Evolutionary conservation across 1,284 basidiomycete genomes (phyloP).

Genomic region (Cutaneotrichosporon daszewskae): DNA sequence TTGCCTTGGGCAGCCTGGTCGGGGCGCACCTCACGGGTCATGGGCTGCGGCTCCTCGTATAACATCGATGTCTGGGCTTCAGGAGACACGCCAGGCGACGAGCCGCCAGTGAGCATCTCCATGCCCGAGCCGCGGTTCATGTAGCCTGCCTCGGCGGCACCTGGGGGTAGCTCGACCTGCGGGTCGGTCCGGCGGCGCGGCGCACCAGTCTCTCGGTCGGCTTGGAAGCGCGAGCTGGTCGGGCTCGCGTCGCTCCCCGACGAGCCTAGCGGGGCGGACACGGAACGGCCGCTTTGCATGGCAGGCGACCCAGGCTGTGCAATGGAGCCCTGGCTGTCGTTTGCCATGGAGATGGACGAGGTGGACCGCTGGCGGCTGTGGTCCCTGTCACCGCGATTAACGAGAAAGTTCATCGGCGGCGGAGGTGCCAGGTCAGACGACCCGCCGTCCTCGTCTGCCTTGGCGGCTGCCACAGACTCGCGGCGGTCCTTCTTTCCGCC

Average conservation of each 20-base stretch:
- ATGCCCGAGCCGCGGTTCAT: constrained; percentile 15
- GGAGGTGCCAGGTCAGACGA: constrained; percentile 62
- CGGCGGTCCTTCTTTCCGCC: constrained; percentile 48
- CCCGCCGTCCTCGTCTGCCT: constrained; percentile 42
- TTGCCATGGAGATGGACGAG: constrained; percentile 30
- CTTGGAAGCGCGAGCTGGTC: constrained; percentile 35
- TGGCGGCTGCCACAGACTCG: constrained; percentile 58
- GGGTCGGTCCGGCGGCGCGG: constrained; percentile 12
- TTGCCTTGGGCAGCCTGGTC: constrained; percentile 2
- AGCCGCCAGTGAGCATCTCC: constrained; percentile 26
- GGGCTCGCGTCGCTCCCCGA: constrained; percentile 26
- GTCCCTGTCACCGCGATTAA: constrained; percentile 52
- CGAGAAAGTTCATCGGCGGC: constrained; percentile 75
- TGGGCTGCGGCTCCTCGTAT: constrained; percentile 12
- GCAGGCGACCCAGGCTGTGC: constrained; percentile 1
- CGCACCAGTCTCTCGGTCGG: constrained; percentile 1
- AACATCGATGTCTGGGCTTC: constrained; percentile 6
- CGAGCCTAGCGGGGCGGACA: constrained; percentile 35
- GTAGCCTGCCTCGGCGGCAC: constrained; percentile 9
- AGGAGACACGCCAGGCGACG: constrained; percentile 1
- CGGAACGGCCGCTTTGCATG: constrained; percentile 22
- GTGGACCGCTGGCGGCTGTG: constrained; percentile 31
- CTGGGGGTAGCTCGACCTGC: constrained; percentile 13
- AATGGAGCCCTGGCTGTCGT: constrained; percentile 11
- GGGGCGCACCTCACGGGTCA: neutral